Evolutionary conservation across 768 basidiomycete species (phyloP).

Genomic region (Hericium alpestre): DNA sequence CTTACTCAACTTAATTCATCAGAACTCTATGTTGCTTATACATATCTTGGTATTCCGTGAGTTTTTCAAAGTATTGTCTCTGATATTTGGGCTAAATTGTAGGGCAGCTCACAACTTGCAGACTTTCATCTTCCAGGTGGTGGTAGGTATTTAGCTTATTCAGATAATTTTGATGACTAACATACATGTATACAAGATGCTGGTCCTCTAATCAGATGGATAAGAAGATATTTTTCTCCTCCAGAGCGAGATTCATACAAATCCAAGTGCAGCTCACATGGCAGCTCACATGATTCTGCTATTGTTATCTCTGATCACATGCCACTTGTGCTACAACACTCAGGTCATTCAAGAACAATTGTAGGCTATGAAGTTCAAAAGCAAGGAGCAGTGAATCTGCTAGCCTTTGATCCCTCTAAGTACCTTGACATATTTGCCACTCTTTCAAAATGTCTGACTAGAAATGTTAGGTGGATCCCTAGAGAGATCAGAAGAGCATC

Average conservation of each 20-base stretch:
- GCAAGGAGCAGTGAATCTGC: slow-evolving; percentile 46
- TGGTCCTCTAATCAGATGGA: neutral
- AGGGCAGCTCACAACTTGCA: neutral
- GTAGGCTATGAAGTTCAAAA: slow-evolving; percentile 69
- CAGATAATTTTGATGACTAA: no score
- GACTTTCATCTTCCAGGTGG: neutral
- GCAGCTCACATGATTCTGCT: neutral
- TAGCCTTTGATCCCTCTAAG: slow-evolving; percentile 72
- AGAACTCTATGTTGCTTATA: neutral
- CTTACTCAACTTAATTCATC: neutral
- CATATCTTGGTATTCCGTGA: neutral
- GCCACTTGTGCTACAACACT: slow-evolving; percentile 74
- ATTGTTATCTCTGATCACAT: slow-evolving; percentile 49
- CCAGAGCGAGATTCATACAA: no score
- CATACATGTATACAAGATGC: neutral
- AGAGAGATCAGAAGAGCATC: no score
- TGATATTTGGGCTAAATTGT: neutral
- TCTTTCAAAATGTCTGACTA: no score
- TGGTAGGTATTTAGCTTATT: neutral
- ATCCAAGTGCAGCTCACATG: neutral
- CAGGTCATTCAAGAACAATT: slow-evolving; percentile 75
- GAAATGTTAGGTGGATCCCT: no score
- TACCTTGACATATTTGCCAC: slow-evolving; percentile 18
- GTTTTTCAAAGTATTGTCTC: neutral
- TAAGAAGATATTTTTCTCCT: neutral